A percentile compares a stretch with the other conserved stretches of the same genome.
These are phyloP conservation scores for Rhododendron williamsianum DNA, from an alignment of 148 eudicot species.

Conservation along the genomic window DNA sequence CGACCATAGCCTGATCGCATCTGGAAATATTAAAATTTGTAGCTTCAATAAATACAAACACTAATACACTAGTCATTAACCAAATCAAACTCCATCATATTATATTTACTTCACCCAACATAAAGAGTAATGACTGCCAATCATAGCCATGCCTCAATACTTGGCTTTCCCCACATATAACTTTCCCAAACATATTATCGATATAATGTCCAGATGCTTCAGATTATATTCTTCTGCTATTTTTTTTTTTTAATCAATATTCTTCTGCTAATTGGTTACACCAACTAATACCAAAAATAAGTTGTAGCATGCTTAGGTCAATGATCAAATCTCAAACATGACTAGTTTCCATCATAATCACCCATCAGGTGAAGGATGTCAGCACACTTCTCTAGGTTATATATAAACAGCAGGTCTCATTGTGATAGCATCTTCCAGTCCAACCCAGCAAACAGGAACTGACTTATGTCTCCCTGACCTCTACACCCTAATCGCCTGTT, in stretches of 20 bases:
- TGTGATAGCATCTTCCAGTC: background rate
- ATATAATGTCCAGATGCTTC: background rate
- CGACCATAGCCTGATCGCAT: conserved; percentile 97
- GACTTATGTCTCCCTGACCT: background rate
- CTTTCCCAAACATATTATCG: background rate
- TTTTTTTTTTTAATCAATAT: no score
- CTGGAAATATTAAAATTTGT: conserved; percentile 39
- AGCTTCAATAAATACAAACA: conserved; percentile 8
- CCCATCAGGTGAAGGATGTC: background rate
- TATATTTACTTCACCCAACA: background rate
- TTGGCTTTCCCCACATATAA: background rate
- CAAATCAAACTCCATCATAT: background rate
- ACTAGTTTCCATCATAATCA: background rate
- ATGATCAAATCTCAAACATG: background rate
- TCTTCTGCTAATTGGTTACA: background rate
- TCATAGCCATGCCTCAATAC: background rate
- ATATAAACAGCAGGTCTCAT: background rate
- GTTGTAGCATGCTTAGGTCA: background rate
- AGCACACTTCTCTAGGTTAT: background rate
- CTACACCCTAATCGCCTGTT: background rate
- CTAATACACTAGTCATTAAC: background rate
- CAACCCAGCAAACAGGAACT: background rate
- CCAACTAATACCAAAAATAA: no score
- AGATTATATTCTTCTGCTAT: background rate
- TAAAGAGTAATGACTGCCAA: background rate